phyloP scores from a whole-genome alignment of 495 filamentous ascomycete species.

The Achaetomiella virescens region DNA sequence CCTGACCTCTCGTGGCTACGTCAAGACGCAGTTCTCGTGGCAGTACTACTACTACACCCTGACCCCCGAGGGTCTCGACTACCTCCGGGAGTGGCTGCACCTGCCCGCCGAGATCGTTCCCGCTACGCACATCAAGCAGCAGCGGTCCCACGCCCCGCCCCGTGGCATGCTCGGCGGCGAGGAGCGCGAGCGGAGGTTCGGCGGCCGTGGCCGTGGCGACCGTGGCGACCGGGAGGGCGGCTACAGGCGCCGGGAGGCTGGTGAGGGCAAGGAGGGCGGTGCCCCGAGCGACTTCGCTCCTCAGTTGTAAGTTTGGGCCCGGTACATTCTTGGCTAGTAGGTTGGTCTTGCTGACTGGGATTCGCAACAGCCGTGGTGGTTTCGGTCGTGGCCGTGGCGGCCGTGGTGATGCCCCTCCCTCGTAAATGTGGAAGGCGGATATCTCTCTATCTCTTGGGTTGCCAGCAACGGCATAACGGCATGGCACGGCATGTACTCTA shows the following conservation, averaged over 20 bases:
- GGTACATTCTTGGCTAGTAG: neutral
- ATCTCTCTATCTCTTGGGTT: conserved; percentile 33
- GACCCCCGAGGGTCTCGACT: conserved; percentile 98
- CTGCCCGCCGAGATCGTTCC: conserved; percentile 99
- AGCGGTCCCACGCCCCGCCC: conserved; percentile 95
- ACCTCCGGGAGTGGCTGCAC: conserved; percentile 99
- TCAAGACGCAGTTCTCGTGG: conserved; percentile 99
- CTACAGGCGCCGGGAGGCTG: conserved; percentile 81
- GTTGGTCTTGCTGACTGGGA: conserved; percentile 24
- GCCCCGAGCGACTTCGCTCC: conserved; percentile 92
- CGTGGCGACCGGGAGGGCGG: conserved; percentile 86
- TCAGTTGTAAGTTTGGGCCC: conserved; percentile 60
- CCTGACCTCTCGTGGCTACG: conserved; percentile 89
- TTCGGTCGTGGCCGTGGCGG: conserved; percentile 86
- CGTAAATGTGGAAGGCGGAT: conserved; percentile 39
- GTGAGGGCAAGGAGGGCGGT: conserved; percentile 92
- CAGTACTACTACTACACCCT: conserved; percentile 99
- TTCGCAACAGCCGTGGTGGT: conserved; percentile 65
- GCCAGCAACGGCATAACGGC: conserved; percentile 32
- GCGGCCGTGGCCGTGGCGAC: conserved; percentile 55
- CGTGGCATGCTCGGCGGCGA: conserved; percentile 98
- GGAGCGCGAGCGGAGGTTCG: conserved; percentile 63
- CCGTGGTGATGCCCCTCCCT: conserved; percentile 66
- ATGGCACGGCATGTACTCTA: conserved; percentile 48
- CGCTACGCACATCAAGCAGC: conserved; percentile 99